Percentiles rank a stretch among this genome's conserved stretches.
These are phyloP conservation scores for Fusarium liriodendri DNA, from an alignment of 2,329 filamentous ascomycete species.

Conservation along the genomic window DNA sequence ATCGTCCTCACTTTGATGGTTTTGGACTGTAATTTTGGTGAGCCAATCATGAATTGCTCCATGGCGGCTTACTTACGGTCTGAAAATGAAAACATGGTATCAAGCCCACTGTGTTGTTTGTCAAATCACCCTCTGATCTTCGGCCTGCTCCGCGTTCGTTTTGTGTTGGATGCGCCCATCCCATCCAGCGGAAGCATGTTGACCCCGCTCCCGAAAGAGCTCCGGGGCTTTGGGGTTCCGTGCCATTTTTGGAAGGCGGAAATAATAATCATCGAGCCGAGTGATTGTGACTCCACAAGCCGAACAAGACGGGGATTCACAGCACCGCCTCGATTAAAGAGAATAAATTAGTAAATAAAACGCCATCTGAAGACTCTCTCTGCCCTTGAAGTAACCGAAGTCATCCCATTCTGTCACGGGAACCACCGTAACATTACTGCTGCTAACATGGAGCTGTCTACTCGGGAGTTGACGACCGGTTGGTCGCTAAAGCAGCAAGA, in stretches of 20 bases:
- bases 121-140: not conserved
- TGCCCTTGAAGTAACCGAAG: not conserved
- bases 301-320: not conserved
- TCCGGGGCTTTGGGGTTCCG: not conserved
- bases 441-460: not conserved
- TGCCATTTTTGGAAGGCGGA: not conserved
- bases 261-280: not conserved
- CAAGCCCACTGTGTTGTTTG: not conserved
- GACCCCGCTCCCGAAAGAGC: not conserved
- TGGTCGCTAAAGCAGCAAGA: not conserved
- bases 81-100: not conserved
- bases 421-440: not conserved
- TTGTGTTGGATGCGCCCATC: not conserved
- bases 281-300: not conserved
- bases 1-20: not conserved
- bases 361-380: not conserved
- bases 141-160: not conserved
- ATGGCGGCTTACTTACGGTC: constrained; percentile 6
- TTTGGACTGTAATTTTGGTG: not conserved
- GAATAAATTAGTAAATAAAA: not conserved
- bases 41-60: not conserved
- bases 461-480: not conserved
- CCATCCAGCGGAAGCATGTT: not conserved
- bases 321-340: not conserved
- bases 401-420: not conserved